Conservation (phyloP, 164 flowering plant species). For the Vitis amurensis region DNA sequence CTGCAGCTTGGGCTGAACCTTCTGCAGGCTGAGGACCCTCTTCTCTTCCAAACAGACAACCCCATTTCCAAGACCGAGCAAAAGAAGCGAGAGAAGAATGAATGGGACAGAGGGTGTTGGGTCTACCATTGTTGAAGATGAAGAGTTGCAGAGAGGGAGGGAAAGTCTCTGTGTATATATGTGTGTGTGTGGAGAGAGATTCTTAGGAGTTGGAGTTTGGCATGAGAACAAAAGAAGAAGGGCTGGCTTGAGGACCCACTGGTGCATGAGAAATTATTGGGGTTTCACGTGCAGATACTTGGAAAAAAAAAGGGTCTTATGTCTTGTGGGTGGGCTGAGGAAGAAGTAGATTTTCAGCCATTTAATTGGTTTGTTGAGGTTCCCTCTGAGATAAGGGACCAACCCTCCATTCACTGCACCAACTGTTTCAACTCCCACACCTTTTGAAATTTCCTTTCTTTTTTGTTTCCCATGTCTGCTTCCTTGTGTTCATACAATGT, state of each 20-base stretch:
- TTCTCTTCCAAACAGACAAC: constrained; percentile 33
- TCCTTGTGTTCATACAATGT: too few relatives aligned
- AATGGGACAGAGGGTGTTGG: constrained; percentile 16
- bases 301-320: not conserved
- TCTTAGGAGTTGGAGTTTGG: constrained; percentile 58
- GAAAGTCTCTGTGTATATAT: not conserved
- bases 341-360: not conserved
- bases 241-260: constrained; percentile 64
- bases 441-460: not conserved
- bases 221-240: constrained; percentile 58
- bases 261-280: constrained; percentile 84
- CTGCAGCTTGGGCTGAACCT: constrained; percentile 31
- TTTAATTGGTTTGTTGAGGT: constrained; percentile 6
- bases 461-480: not conserved
- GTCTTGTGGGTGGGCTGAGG: not conserved
- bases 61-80: constrained; percentile 15
- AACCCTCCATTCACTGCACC: constrained; percentile 14
- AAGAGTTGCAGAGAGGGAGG: constrained; percentile 3
- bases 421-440: constrained; percentile 6
- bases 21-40: constrained; percentile 35
- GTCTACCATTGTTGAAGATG: constrained; percentile 32
- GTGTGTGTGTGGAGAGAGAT: constrained; percentile 25
- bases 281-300: constrained; percentile 62
- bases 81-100: constrained; percentile 14
- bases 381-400: constrained; percentile 3